Evolutionary conservation across 1,284 basidiomycete species (phyloP).

Genomic region (Kalmanozyma brasiliensis): DNA sequence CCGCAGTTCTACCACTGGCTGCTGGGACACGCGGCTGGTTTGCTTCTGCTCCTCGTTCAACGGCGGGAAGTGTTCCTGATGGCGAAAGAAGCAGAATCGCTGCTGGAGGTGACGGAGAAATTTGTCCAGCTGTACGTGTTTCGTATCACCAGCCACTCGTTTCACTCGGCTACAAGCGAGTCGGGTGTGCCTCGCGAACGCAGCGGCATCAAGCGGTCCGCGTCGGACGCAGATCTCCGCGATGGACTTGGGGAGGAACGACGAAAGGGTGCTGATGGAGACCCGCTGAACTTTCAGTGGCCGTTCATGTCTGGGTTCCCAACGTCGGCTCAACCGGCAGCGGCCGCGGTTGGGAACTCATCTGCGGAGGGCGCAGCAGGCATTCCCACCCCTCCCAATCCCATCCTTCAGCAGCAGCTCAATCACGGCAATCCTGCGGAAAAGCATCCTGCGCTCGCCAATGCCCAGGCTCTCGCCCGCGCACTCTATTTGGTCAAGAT

Average conservation of each 20-base stretch:
- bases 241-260: constrained; percentile 3
- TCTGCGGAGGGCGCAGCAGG: background rate
- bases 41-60: constrained; percentile 48
- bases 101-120: constrained; percentile 38
- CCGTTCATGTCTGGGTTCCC: constrained; percentile 42
- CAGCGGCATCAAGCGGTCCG: constrained; percentile 28
- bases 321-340: constrained; percentile 6
- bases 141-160: constrained; percentile 40
- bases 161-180: constrained; percentile 25
- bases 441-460: constrained; percentile 49
- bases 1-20: constrained; percentile 61
- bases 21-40: constrained; percentile 54
- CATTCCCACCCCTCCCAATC: constrained; percentile 9
- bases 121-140: constrained; percentile 54
- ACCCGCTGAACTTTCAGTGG: constrained; percentile 42
- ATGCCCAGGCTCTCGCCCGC: constrained; percentile 41
- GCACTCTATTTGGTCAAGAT: constrained; percentile 48
- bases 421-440: constrained; percentile 39
- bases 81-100: constrained; percentile 48
- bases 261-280: constrained; percentile 9
- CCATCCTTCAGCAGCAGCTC: constrained; percentile 28
- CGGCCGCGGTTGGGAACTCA: constrained; percentile 2
- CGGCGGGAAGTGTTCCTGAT: constrained; percentile 41
- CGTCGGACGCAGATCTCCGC: constrained; percentile 23
- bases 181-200: background rate